Conservation (phyloP, 2,329 filamentous ascomycete genomes). For the Daldinia sp. region DNA sequence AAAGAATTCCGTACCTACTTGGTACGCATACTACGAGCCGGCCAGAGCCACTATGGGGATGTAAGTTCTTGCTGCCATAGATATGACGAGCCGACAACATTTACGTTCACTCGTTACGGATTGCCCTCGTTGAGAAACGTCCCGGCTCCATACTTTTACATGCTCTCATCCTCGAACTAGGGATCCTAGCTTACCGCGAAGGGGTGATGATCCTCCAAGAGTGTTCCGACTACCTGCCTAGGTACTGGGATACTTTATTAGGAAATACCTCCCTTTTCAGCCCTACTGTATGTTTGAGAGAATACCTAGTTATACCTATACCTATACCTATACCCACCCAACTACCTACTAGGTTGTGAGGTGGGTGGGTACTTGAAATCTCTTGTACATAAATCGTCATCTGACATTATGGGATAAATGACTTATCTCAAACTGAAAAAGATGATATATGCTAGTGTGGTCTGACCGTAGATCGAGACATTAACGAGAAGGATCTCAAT, state of each 20-base stretch:
- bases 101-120: constrained; percentile 29
- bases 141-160: neutral
- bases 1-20: constrained; percentile 1
- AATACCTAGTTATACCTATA: too few relatives aligned
- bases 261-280: constrained; percentile 3
- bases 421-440: neutral
- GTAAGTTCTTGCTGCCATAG: neutral
- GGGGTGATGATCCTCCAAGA: neutral
- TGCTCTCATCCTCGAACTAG: constrained; percentile 1
- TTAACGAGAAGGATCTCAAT: constrained; percentile 4
- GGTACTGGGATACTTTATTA: neutral
- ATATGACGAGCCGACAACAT: constrained; percentile 4
- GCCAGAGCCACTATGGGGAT: neutral
- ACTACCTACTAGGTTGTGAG: too few relatives aligned
- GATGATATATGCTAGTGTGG: neutral
- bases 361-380: too few relatives aligned
- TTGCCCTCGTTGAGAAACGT: constrained; percentile 20
- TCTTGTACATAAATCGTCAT: too few relatives aligned
- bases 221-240: constrained; percentile 1
- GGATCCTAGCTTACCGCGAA: neutral
- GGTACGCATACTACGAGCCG: neutral
- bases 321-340: too few relatives aligned
- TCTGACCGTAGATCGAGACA: neutral
- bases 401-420: too few relatives aligned
- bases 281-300: constrained; percentile 8